Percentiles rank a stretch among this genome's conserved stretches.
Conservation (phyloP, 768 basidiomycete species). For the Tremella mesenterica region DNA sequence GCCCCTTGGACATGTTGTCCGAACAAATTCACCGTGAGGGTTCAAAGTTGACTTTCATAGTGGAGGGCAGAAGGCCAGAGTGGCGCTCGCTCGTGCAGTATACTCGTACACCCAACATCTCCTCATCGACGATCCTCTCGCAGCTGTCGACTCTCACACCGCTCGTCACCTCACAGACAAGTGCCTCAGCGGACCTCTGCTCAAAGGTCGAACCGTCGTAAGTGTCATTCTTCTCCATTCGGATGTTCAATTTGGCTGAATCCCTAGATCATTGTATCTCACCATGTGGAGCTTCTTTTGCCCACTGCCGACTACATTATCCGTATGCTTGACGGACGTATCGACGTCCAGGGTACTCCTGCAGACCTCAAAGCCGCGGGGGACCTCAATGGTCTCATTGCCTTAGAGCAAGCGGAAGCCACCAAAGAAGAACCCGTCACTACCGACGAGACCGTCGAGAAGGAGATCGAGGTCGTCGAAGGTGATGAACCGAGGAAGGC, state of each 20-base stretch:
- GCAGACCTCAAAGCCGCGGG: constrained; percentile 58
- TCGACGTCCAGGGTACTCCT: constrained; percentile 64
- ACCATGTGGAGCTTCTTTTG: constrained; percentile 73
- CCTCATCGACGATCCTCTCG: constrained; percentile 40
- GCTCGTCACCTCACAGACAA: constrained; percentile 42
- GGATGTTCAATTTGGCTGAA: constrained; percentile 1
- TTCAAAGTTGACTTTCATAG: constrained; percentile 11
- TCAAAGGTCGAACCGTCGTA: constrained; percentile 34
- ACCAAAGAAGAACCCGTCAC: constrained; percentile 36
- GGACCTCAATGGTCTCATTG: constrained; percentile 55
- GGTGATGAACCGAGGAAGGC: constrained; percentile 16
- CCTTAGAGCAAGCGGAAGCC: constrained; percentile 47
- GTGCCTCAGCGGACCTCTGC: constrained; percentile 38
- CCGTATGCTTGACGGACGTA: constrained; percentile 70
- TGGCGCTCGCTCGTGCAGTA: constrained; percentile 40
- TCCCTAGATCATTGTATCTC: constrained; percentile 54
- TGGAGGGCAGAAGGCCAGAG: constrained; percentile 43
- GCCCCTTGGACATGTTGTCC: too few relatives aligned
- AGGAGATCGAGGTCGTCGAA: constrained; percentile 29
- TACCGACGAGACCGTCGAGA: constrained; percentile 25
- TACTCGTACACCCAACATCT: constrained; percentile 41
- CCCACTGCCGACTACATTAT: constrained; percentile 65
- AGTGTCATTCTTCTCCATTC: constrained; percentile 2
- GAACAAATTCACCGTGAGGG: neutral
- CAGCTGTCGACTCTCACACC: constrained; percentile 42